A percentile compares a stretch with the other conserved stretches of the same genome.
Conservation (phyloP, 768 basidiomycete genomes). For the Lyophyllum atratum region DNA sequence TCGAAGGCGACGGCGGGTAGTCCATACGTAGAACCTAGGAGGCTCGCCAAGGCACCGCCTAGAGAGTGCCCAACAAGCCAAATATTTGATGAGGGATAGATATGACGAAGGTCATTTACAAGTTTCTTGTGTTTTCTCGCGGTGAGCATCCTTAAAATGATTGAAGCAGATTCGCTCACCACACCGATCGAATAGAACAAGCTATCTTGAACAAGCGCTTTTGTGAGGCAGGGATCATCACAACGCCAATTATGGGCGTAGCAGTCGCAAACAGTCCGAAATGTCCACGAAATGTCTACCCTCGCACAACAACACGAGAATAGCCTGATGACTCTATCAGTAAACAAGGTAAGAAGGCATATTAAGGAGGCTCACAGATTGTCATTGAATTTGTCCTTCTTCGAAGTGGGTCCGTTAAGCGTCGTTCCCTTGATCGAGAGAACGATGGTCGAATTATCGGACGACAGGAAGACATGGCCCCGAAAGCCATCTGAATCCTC, state of each 20-base stretch:
- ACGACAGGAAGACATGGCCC: slow-evolving; percentile 84
- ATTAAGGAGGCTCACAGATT: slow-evolving; percentile 47
- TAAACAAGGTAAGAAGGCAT: not conserved
- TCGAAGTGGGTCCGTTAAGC: slow-evolving; percentile 80
- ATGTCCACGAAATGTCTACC: slow-evolving; percentile 85
- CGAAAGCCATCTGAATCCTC: slow-evolving; percentile 79
- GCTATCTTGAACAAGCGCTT: slow-evolving; percentile 84
- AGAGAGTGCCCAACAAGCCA: slow-evolving; percentile 92
- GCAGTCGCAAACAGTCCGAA: slow-evolving; percentile 88
- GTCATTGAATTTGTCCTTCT: slow-evolving; percentile 93
- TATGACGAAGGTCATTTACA: slow-evolving; percentile 79
- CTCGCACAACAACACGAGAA: slow-evolving; percentile 95
- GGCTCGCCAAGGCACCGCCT: slow-evolving; percentile 86
- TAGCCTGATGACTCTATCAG: slow-evolving; percentile 31
- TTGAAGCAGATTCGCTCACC: slow-evolving; percentile 44
- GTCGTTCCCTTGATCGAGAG: slow-evolving; percentile 91
- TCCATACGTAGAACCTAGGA: slow-evolving; percentile 92
- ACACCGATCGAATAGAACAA: slow-evolving; percentile 92
- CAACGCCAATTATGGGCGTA: slow-evolving; percentile 72
- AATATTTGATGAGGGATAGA: slow-evolving; percentile 83
- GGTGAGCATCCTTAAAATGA: not conserved
- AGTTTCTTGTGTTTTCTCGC: slow-evolving; percentile 57
- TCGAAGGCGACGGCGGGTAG: slow-evolving; percentile 91
- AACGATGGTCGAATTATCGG: slow-evolving; percentile 79
- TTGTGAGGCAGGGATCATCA: slow-evolving; percentile 77